Base-by-base conservation (phyloP, 352 stramenopile species). In the Pythium biforme region DNA sequence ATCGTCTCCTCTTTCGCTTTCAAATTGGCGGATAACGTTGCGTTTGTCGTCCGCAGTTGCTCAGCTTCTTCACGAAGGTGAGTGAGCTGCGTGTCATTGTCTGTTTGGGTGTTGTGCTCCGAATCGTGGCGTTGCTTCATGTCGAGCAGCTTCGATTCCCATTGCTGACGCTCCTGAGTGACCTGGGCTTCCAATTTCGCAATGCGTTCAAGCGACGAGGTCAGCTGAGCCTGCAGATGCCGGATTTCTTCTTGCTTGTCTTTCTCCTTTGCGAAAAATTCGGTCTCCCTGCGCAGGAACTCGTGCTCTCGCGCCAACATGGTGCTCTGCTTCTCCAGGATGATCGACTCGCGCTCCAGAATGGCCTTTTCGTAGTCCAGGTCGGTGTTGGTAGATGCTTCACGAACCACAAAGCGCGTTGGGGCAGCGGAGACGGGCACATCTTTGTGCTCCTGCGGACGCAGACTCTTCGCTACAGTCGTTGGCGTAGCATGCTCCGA, bases 331-430 rank as follows among this genome's bases (percentile, higher is more conserved):
- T 60, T 68, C 47, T 76, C 57, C 0, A 61, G 40, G 10, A 85
- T 45, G 15, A 48, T 33, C 19, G 74, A 69, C 15, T 89, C 79
- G 26, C 78, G 76, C 7, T 64, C 58, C 0, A 85, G 39, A 8
- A 88, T 64, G 19, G 81, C 66, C 25, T 80, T 81, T 19, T 88
- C 78, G 11, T 79, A 50, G 58, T 87, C 72, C 3, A 80, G 22
- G 3, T 87, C 79, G 0, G 82, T 91, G 26, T 91, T 91, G 2
- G 78, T 89, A 19, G 70, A 60, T n/a, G 33, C 66, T 20, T 91
- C 82, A 29, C 78, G 79, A 25, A 84, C 22, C 17, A 86, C 54
- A 15, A 87, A 20, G 6, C 70, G 67, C 14, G 19, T 25, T 6
- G 25, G 37, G 3, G 37, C 17, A 49, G 12, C 9, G 19, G 25